phyloP scores from a whole-genome alignment of 2,329 filamentous ascomycete genomes.

The Truncatella angustata region DNA sequence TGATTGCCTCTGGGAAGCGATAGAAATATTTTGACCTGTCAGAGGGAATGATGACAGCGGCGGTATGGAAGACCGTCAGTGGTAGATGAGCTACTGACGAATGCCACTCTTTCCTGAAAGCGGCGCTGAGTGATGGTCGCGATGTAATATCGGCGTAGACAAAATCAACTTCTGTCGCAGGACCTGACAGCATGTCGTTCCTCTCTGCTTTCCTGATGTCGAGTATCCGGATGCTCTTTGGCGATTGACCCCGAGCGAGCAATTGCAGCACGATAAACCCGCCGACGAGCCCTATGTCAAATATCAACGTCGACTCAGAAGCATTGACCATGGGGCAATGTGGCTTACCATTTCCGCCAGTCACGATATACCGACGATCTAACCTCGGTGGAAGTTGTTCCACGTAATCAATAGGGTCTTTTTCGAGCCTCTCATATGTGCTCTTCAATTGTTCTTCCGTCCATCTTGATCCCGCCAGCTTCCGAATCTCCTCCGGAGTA shows the following conservation, averaged over 20 bases:
- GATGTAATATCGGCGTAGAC: constrained; percentile 44
- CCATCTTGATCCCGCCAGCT: constrained; percentile 33
- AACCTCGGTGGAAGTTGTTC: constrained; percentile 37
- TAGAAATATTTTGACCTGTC: constrained; percentile 41
- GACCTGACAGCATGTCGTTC: constrained; percentile 35
- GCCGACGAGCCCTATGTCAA: constrained; percentile 33
- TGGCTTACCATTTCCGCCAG: constrained; percentile 42
- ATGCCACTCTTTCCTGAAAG: constrained; percentile 44
- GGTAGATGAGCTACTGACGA: constrained; percentile 34
- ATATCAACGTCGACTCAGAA: background rate
- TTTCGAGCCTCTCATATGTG: constrained; percentile 33
- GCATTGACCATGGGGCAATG: background rate
- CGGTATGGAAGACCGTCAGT: constrained; percentile 49
- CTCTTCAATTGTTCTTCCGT: constrained; percentile 32
- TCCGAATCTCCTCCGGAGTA: constrained; percentile 34
- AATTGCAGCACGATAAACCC: constrained; percentile 48
- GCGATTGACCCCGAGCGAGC: constrained; percentile 42
- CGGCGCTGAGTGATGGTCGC: constrained; percentile 31
- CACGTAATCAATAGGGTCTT: constrained; percentile 36
- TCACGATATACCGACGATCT: constrained; percentile 42
- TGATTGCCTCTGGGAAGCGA: constrained; percentile 38
- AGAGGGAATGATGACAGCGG: constrained; percentile 42
- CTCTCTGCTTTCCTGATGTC: constrained; percentile 41
- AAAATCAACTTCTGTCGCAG: constrained; percentile 34
- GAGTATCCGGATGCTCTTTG: constrained; percentile 44